Evolutionary conservation across 1,284 basidiomycete species (phyloP), one percentile per base, ranked within the genome.

Genomic region (Uromyces viciae-fabae): DNA sequence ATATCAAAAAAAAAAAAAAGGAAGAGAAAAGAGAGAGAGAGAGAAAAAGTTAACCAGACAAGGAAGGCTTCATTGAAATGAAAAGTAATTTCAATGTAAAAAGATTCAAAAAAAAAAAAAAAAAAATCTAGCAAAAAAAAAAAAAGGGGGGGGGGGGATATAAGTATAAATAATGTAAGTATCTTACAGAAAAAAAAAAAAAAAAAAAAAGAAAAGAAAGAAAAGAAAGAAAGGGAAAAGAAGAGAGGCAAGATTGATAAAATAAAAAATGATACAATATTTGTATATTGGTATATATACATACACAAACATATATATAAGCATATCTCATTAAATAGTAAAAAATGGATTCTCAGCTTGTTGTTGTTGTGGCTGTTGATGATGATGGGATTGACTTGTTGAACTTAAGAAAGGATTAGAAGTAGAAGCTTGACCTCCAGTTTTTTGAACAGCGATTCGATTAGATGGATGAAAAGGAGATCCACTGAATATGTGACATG

Each of bases 391-490:
- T 33, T 19, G 22, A 36, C 54, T 31, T 8, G 38, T 28, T 28
- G 62, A 36, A 28, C 14, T 46, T 38, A 58, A 46, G 56, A 80
- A 80, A 25, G 77, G 77, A 46, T 80, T 80, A 3, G 77, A 64
- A 22, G 40, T 25, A 15, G 54, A 28, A n/a, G 49, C 64, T 43
- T 3, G 5, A 3, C 33, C 38, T 15, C 79, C 79, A 1, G 79
- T 81, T 52, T 74, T 74, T 64, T 81, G 79, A 17, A 38, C 17
- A 0, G 72, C 79, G 0, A 75, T 11, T 42, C 79, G 71, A 46
- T 81, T 81, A 14, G 79, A 81, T 31, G 79, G 79, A 52, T 81
- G 79, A 64, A 81, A 81, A 14, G 79, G 71, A 54, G 79, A 81
- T 31, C 79, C 79, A 19, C 79, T 81, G n/a, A 31, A 36, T 2